Evolutionary conservation across 148 eudicot genomes (phyloP).

Genomic region (Rhododendron williamsianum): DNA sequence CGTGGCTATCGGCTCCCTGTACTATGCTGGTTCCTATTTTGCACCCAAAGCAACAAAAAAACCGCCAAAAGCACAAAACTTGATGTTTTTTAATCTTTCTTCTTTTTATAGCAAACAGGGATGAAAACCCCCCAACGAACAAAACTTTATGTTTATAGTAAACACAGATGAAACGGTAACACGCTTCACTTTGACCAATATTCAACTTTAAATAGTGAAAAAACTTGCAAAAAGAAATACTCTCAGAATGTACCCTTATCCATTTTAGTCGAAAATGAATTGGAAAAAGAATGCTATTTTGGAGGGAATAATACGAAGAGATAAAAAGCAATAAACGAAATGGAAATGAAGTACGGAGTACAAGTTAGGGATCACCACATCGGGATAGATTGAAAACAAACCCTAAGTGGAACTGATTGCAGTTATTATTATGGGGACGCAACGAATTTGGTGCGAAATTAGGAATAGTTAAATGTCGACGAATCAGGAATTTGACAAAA

Average conservation of each 20-base stretch:
- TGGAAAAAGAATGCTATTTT: not conserved
- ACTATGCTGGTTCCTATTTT: not conserved
- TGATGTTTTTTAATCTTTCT: too few relatives aligned
- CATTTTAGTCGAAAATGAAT: not conserved
- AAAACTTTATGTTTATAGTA: not conserved
- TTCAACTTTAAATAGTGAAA: not conserved
- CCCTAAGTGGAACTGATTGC: not conserved
- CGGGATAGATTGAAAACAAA: not conserved
- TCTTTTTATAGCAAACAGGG: not conserved
- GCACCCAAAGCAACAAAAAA: constrained; percentile 4
- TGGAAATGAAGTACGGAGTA: not conserved
- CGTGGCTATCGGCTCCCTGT: constrained; percentile 4
- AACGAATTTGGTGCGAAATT: not conserved
- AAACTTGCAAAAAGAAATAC: not conserved
- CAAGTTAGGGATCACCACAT: not conserved
- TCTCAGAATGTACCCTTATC: not conserved
- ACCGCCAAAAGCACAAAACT: not conserved
- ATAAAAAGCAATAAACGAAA: not conserved
- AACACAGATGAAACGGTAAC: not conserved
- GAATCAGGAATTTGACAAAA: not conserved
- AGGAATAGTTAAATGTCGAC: constrained; percentile 2
- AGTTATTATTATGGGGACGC: not conserved
- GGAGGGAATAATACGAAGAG: not conserved
- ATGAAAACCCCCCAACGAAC: not conserved
- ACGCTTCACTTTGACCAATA: not conserved